These are phyloP conservation scores for Passiflora organensis DNA, from an alignment of 345 rosid species.

Conservation along the genomic window DNA sequence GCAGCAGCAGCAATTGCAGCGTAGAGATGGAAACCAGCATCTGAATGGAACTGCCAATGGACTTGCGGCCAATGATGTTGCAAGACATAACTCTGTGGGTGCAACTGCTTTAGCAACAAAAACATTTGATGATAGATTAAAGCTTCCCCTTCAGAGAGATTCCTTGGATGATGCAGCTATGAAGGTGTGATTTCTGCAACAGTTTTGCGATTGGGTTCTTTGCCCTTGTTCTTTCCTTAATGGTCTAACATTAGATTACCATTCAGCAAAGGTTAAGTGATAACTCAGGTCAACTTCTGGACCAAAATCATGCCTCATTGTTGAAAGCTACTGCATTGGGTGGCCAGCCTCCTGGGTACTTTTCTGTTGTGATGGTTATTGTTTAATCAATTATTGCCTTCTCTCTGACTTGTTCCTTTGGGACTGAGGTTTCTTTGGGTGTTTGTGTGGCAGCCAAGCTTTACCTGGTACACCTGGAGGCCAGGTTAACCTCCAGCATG, in stretches of 20 bases:
- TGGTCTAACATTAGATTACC: slow-evolving; percentile 13
- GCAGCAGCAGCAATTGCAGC: slow-evolving; percentile 33
- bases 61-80: slow-evolving; percentile 27
- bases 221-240: background rate
- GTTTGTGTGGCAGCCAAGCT: slow-evolving; percentile 28
- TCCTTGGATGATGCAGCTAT: slow-evolving; percentile 36
- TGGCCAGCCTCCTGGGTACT: slow-evolving; percentile 47
- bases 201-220: background rate
- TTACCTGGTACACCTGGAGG: slow-evolving; percentile 36
- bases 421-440: background rate
- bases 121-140: slow-evolving; percentile 45
- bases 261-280: slow-evolving; percentile 43
- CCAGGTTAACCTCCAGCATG: slow-evolving; percentile 33
- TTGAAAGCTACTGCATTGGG: slow-evolving; percentile 37
- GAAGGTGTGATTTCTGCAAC: slow-evolving; percentile 32
- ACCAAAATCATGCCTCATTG: slow-evolving; percentile 40
- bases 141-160: slow-evolving; percentile 51
- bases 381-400: background rate
- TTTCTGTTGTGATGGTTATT: slow-evolving; percentile 1
- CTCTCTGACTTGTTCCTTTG: slow-evolving; percentile 7
- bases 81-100: slow-evolving; percentile 35
- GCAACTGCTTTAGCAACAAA: slow-evolving; percentile 41
- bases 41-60: slow-evolving; percentile 24
- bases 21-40: slow-evolving; percentile 36
- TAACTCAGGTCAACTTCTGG: slow-evolving; percentile 41